Conservation (phyloP, 1,284 basidiomycete species). For the Melampsora americana region DNA sequence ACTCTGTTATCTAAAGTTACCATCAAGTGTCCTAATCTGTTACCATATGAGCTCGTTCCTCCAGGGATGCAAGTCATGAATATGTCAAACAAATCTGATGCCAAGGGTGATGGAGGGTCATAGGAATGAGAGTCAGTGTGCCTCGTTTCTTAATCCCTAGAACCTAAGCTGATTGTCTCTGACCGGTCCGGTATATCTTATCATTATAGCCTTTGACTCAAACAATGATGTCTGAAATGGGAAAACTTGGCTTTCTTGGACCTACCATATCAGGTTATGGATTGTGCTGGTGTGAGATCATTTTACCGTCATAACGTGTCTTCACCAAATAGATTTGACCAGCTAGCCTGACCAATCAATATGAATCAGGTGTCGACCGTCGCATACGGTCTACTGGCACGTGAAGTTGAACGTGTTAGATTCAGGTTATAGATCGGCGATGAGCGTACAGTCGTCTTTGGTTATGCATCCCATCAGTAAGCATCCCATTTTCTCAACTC, state of each 20-base stretch:
- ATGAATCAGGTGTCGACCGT: conserved; percentile 48
- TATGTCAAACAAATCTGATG: conserved; percentile 80
- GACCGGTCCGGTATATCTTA: not conserved
- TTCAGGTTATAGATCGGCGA: conserved; percentile 91
- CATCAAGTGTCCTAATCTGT: not conserved
- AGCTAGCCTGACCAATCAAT: no score
- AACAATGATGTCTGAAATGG: conserved; percentile 82
- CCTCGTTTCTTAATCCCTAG: not conserved
- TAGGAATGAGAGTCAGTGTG: conserved; percentile 70
- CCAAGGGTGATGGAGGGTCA: conserved; percentile 82
- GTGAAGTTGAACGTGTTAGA: conserved; percentile 93
- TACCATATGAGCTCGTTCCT: conserved; percentile 8
- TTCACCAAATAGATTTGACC: no score
- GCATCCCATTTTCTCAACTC: not conserved
- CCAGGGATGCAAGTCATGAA: conserved; percentile 73
- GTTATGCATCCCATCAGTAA: conserved; percentile 90
- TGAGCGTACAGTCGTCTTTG: conserved; percentile 90
- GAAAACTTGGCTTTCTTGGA: conserved; percentile 82
- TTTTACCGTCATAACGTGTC: no score
- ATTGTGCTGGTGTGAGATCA: conserved; percentile 73
- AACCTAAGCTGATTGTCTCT: no score
- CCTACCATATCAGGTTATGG: conserved; percentile 90
- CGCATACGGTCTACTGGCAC: conserved; percentile 86
- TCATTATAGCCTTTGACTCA: conserved; percentile 68
- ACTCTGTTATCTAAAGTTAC: conserved; percentile 35